phyloP scores from a whole-genome alignment of 2,329 filamentous ascomycete species.

The Karstenula rhodostoma region DNA sequence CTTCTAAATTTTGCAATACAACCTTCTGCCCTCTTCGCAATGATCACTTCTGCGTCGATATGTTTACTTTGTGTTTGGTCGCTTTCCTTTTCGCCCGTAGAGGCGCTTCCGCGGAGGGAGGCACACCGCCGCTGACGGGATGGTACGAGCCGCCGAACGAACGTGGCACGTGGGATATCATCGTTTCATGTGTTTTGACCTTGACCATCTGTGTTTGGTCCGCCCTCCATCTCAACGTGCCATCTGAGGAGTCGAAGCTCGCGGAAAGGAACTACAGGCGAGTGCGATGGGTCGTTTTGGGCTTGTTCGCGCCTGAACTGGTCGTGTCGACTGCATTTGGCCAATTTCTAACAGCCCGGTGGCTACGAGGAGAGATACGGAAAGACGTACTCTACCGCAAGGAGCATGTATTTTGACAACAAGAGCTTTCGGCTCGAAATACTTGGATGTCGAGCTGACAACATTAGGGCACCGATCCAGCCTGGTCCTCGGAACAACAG shows the following conservation, averaged over 20 bases:
- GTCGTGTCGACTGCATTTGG: slow-evolving; percentile 36
- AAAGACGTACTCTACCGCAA: slow-evolving; percentile 26
- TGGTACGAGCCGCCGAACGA: slow-evolving; percentile 33
- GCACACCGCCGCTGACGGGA: slow-evolving; percentile 17
- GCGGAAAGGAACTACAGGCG: slow-evolving; percentile 25
- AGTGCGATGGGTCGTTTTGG: slow-evolving; percentile 28
- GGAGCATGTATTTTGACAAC: slow-evolving; percentile 12
- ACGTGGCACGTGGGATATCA: slow-evolving; percentile 27
- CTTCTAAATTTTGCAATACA: background rate
- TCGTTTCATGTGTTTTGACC: slow-evolving; percentile 30
- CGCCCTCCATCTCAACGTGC: slow-evolving; percentile 36
- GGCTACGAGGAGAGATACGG: slow-evolving; percentile 28
- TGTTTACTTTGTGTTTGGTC: slow-evolving; percentile 18
- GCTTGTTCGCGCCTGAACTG: slow-evolving; percentile 36
- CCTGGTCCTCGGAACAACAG: slow-evolving; percentile 18
- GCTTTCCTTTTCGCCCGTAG: slow-evolving; percentile 17
- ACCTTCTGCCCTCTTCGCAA: background rate
- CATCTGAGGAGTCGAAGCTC: slow-evolving; percentile 24
- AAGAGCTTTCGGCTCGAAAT: background rate
- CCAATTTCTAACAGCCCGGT: slow-evolving; percentile 31
- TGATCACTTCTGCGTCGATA: slow-evolving; percentile 6
- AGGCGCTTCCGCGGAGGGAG: slow-evolving; percentile 11
- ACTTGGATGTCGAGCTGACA: background rate
- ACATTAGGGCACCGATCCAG: slow-evolving; percentile 14
- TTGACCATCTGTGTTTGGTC: slow-evolving; percentile 34